These are phyloP conservation scores for Silybum marianum DNA, from an alignment of 129 eudicot species.

Conservation along the genomic window DNA sequence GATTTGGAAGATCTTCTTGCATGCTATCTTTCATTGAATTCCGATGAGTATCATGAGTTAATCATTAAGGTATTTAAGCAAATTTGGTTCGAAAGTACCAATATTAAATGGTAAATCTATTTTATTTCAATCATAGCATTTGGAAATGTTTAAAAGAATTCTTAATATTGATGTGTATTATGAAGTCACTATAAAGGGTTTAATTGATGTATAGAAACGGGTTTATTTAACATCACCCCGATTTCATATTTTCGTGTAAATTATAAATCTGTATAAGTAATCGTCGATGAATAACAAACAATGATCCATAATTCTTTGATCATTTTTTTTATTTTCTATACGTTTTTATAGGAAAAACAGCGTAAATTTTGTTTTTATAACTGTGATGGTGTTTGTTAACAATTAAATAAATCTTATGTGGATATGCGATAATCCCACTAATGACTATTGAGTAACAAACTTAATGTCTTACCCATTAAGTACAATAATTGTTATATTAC, in stretches of 20 bases:
- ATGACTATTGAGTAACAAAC: too few species aligned
- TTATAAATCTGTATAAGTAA: background rate
- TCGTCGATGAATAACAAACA: background rate
- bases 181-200: background rate
- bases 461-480: too few species aligned
- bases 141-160: background rate
- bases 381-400: too few species aligned
- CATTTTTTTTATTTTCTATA: background rate
- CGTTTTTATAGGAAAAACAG: too few species aligned
- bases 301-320: background rate
- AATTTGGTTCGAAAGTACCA: slow-evolving; percentile 66
- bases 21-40: slow-evolving; percentile 72
- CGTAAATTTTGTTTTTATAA: too few species aligned
- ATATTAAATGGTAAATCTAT: slow-evolving; percentile 18
- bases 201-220: background rate
- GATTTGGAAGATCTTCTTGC: slow-evolving; percentile 84
- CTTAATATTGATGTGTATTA: background rate
- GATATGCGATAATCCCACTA: too few species aligned
- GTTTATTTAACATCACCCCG: background rate
- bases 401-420: too few species aligned
- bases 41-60: slow-evolving; percentile 67
- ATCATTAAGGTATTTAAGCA: slow-evolving; percentile 72
- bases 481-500: too few species aligned
- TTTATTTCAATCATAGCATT: background rate
- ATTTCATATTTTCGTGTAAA: background rate